Base-by-base conservation (phyloP, 2,329 filamentous ascomycete species). In the Xylariaceae sp. region DNA sequence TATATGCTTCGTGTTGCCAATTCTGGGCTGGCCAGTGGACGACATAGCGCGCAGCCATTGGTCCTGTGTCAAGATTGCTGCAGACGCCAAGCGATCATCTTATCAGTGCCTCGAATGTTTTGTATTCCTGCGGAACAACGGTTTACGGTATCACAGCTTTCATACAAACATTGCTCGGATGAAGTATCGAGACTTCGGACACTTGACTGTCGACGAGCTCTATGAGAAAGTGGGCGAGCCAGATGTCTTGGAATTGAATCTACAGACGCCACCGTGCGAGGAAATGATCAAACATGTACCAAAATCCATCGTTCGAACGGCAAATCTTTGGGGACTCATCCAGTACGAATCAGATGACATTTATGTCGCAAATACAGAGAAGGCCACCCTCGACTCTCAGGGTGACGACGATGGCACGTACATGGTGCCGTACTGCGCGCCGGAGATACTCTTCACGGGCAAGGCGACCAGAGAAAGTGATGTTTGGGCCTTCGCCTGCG, bases 401-500 rank as follows among this genome's bases (percentile, higher is more conserved):
- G 5, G 33, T 39, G 13, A 37, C 42, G 5, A 10, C 17, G 10
- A 1, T 33, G n/a, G n/a, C n/a, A n/a, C n/a, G n/a, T n/a, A n/a
- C n/a, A n/a, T n/a, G n/a, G n/a, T n/a, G n/a, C n/a, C n/a, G 1
- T 43, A 37, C 14, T 37, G 37, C 1, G 25, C 42, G 4, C 42
- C 42, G 3, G 42, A 45, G 26, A 12, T 37, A 9, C 2, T 42
- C 8, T 31, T 43, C 28, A 5, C 15, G 16, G 16, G 24, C 10
- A 9, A 8, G n/a, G 14, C 14, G 11, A 32, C n/a, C 16, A 8
- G 13, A 5, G 7, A 19, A 5, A 38, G 33, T 9, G 42, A 45
- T 15, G 24, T 45, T 13, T 45, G 40, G 42, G 19, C 40, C 4
- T 32, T 45, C 11, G 42, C 33, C 18, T 45, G 42, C n/a, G 35